These are phyloP conservation scores for Hansenula sp. DNA, from an alignment of 1,139 yeast species.

Conservation along the genomic window DNA sequence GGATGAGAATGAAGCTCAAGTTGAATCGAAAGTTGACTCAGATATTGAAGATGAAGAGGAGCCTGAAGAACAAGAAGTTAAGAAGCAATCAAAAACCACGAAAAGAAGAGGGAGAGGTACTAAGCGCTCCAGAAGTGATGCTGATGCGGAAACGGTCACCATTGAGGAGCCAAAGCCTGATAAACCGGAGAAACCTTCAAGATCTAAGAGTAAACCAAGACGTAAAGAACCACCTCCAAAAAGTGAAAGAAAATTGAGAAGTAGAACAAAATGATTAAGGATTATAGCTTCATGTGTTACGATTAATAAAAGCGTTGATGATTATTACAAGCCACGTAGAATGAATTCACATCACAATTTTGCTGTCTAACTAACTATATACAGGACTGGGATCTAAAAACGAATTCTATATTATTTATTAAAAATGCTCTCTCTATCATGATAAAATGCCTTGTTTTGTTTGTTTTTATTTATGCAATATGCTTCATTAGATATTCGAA, in stretches of 20 bases:
- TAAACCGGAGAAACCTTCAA: background rate
- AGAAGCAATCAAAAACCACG: background rate
- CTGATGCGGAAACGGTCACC: background rate
- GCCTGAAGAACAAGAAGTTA: background rate
- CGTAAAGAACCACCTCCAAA: background rate
- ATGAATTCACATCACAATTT: too few relatives aligned
- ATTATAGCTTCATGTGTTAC: too few relatives aligned
- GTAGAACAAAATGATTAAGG: slow-evolving; percentile 11
- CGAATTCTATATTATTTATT: background rate
- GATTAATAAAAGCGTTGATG: too few relatives aligned
- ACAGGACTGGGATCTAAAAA: too few relatives aligned
- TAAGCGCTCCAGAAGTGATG: background rate
- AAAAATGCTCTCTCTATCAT: background rate
- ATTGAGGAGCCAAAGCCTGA: background rate
- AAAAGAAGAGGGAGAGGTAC: background rate
- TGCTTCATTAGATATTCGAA: slow-evolving; percentile 65
- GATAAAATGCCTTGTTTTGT: too few relatives aligned
- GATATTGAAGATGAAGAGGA: background rate
- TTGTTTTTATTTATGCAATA: slow-evolving; percentile 25
- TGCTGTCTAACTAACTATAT: too few relatives aligned
- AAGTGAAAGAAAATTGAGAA: slow-evolving; percentile 7
- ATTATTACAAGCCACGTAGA: too few relatives aligned
- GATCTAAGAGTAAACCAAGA: background rate
- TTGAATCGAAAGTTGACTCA: too few relatives aligned
- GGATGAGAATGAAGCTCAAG: background rate